Evolutionary conservation across 805 yeast species (phyloP).

Genomic region (Candida hungchunana): DNA sequence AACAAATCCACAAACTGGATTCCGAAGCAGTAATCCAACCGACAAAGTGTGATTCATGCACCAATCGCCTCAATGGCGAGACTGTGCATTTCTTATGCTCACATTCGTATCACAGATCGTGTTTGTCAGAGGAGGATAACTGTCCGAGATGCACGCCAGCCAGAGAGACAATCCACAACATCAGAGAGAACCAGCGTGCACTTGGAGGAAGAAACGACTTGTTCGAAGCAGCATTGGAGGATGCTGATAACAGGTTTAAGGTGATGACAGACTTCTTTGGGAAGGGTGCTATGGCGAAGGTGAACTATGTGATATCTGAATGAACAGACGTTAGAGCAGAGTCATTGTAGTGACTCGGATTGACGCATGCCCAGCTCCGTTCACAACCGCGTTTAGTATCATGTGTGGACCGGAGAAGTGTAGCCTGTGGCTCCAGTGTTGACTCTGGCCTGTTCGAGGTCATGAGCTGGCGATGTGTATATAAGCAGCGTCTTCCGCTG

Average conservation of each 20-base stretch:
- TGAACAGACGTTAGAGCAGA: too few species aligned
- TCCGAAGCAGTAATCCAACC: slow-evolving; percentile 36
- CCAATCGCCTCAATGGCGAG: slow-evolving; percentile 62
- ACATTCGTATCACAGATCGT: slow-evolving; percentile 82
- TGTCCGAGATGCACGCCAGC: slow-evolving; percentile 83
- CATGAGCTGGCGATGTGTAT: too few species aligned
- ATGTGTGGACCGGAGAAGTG: too few species aligned
- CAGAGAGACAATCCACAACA: slow-evolving; percentile 56
- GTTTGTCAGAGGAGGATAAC: slow-evolving; percentile 52
- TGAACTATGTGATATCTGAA: slow-evolving; percentile 7
- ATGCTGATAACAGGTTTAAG: slow-evolving; percentile 59
- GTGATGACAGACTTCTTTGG: slow-evolving; percentile 81
- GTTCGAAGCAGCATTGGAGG: slow-evolving; percentile 52
- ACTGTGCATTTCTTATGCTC: slow-evolving; percentile 79
- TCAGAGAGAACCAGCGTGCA: slow-evolving; percentile 56
- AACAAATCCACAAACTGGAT: slow-evolving; percentile 47
- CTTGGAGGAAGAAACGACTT: slow-evolving; percentile 59
- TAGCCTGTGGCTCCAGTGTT: too few species aligned
- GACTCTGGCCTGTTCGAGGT: too few species aligned
- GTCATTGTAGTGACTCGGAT: too few species aligned
- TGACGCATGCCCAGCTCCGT: too few species aligned
- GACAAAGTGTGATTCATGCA: slow-evolving; percentile 22
- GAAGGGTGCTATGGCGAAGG: slow-evolving; percentile 63
- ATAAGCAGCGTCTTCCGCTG: too few species aligned
- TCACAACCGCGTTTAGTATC: too few species aligned